These are phyloP conservation scores for Suillus paluster DNA, from an alignment of 768 basidiomycete species.

Conservation along the genomic window DNA sequence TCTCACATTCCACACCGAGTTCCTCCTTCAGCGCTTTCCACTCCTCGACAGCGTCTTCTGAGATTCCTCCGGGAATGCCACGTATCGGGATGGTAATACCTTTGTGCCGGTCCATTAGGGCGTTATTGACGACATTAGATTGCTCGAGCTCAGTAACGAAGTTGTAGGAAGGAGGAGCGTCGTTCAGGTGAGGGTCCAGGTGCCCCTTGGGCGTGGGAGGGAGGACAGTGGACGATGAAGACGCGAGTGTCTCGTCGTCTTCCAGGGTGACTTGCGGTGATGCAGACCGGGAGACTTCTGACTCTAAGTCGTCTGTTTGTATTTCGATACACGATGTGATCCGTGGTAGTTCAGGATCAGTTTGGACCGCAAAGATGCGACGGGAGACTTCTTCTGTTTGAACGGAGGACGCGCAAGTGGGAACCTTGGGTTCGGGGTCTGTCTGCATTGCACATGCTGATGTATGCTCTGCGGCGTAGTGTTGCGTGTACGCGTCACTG, in stretches of 20 bases:
- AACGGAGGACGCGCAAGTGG: conserved; percentile 50
- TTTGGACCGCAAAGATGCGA: conserved; percentile 40
- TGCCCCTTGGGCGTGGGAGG: conserved; percentile 70
- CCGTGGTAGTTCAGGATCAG: conserved; percentile 40
- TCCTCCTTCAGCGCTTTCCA: conserved; percentile 83
- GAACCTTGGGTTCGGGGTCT: conserved; percentile 55
- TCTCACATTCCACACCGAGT: conserved; percentile 74
- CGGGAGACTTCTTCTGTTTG: conserved; percentile 54
- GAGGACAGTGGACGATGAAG: conserved; percentile 73
- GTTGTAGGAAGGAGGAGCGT: conserved; percentile 77
- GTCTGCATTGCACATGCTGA: conserved; percentile 60
- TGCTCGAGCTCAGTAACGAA: conserved; percentile 53
- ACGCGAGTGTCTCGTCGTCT: conserved; percentile 61
- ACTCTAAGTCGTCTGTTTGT: conserved; percentile 54
- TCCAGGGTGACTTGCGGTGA: conserved; percentile 42
- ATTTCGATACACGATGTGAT: conserved; percentile 57
- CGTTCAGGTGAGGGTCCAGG: conserved; percentile 37
- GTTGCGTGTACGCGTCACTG: conserved; percentile 73
- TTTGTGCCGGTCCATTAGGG: conserved; percentile 72
- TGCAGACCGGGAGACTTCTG: conserved; percentile 44
- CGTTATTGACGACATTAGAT: conserved; percentile 56
- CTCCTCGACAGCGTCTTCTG: conserved; percentile 70
- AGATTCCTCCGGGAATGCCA: conserved; percentile 54
- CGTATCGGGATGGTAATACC: conserved; percentile 54
- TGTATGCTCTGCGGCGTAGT: conserved; percentile 60